Percentiles rank a stretch among this genome's conserved stretches.
Evolutionary conservation across 2,329 filamentous ascomycete genomes (phyloP).

Genomic region (Cladosporium sp.): DNA sequence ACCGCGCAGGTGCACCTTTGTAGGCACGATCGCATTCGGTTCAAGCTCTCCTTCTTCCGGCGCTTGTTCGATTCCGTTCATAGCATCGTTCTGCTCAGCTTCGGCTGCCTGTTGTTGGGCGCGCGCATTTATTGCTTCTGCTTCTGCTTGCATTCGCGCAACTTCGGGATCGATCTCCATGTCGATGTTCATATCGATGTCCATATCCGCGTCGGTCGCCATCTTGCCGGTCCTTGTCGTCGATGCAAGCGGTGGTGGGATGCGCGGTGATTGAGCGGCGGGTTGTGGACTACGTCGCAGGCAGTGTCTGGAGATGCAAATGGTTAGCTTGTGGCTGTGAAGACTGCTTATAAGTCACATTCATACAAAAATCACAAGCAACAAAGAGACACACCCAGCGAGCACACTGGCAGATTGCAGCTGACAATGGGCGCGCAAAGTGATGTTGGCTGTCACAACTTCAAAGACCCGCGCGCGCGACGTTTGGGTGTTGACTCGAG

Average conservation of each 20-base stretch:
- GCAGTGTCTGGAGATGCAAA: not conserved
- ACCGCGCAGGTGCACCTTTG: constrained; percentile 80
- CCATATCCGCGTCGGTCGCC: constrained; percentile 28
- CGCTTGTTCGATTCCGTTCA: constrained; percentile 25
- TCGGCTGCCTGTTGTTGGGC: constrained; percentile 26
- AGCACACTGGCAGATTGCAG: no score
- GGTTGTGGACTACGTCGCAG: not conserved
- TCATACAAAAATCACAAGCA: not conserved
- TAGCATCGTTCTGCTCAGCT: constrained; percentile 22
- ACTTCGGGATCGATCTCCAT: constrained; percentile 28
- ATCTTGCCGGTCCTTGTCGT: not conserved
- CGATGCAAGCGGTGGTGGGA: not conserved
- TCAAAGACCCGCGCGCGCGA: not conserved
- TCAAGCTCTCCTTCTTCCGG: constrained; percentile 32
- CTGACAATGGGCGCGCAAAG: not conserved
- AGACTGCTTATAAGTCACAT: no score
- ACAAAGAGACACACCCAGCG: no score
- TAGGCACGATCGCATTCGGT: constrained; percentile 29
- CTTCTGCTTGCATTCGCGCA: constrained; percentile 29
- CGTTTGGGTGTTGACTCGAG: not conserved
- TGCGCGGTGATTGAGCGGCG: not conserved
- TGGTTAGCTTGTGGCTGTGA: not conserved
- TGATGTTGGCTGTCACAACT: not conserved
- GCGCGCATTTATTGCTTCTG: constrained; percentile 19
- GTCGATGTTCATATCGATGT: constrained; percentile 30